Evolutionary conservation across 352 stramenopile species (phyloP).

Genomic region (Blastocystis sp.): DNA sequence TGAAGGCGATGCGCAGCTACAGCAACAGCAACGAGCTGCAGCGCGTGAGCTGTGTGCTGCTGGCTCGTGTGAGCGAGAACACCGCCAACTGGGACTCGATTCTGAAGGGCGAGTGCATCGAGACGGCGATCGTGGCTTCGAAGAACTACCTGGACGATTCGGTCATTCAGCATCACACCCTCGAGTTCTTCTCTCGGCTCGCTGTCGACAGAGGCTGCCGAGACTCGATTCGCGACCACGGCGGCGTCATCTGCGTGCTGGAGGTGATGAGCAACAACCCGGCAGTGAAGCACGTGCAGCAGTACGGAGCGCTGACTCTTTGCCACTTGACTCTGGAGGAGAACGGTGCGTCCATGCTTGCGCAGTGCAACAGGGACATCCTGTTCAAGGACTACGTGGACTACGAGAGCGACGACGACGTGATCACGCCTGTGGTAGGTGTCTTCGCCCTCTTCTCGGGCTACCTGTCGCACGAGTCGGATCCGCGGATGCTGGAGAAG

Average conservation of each 20-base stretch:
- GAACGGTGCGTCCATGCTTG: conserved; percentile 30
- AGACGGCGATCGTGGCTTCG: conserved; percentile 49
- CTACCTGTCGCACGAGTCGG: neutral
- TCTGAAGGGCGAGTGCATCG: conserved; percentile 52
- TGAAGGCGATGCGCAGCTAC: conserved; percentile 57
- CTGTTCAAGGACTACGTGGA: conserved; percentile 35
- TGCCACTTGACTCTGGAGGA: conserved; percentile 11
- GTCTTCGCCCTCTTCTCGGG: conserved; percentile 39
- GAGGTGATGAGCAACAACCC: conserved; percentile 37
- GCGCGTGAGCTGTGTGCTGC: conserved; percentile 40
- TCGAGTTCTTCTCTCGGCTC: conserved; percentile 54
- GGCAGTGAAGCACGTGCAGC: conserved; percentile 53
- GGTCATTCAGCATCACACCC: conserved; percentile 43
- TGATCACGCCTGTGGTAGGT: conserved; percentile 26
- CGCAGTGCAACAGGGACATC: conserved; percentile 23
- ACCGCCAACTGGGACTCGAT: neutral
- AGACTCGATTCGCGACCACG: conserved; percentile 30
- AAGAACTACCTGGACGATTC: conserved; percentile 11
- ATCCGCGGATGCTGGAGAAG: neutral
- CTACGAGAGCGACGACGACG: conserved; percentile 37
- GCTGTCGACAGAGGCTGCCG: neutral
- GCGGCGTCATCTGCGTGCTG: conserved; percentile 2
- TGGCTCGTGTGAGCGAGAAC: conserved; percentile 34
- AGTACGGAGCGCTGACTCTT: conserved; percentile 37
- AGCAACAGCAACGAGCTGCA: conserved; percentile 32